Conservation (phyloP, 345 rosid genomes). For the Citrus mangshanensis region DNA sequence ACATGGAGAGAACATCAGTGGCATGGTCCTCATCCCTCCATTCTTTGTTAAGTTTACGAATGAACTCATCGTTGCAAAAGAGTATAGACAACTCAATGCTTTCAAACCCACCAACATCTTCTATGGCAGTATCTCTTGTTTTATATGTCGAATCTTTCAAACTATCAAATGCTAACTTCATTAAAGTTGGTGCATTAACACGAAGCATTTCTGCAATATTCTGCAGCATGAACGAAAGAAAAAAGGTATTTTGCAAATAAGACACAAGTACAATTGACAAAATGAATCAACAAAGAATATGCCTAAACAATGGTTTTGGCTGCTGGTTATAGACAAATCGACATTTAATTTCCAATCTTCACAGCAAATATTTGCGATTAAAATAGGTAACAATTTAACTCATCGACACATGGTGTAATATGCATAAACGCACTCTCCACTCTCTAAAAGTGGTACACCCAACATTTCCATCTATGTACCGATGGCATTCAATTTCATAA, state of each 20-base stretch:
- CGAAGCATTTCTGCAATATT: slow-evolving; percentile 84
- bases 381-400: no score
- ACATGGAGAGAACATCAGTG: slow-evolving; percentile 97
- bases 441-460: background rate
- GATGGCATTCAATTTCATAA: background rate
- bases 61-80: slow-evolving; percentile 84
- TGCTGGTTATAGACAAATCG: background rate
- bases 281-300: background rate
- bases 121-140: slow-evolving; percentile 71
- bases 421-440: no score
- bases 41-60: slow-evolving; percentile 79
- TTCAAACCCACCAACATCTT: slow-evolving; percentile 64
- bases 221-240: slow-evolving; percentile 30
- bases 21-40: slow-evolving; percentile 96
- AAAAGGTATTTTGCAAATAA: background rate
- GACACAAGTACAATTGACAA: background rate
- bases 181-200: slow-evolving; percentile 79
- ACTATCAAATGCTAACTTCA: slow-evolving; percentile 72
- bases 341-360: background rate
- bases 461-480: background rate
- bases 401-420: no score
- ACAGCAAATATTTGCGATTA: no score
- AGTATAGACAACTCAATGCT: slow-evolving; percentile 77
- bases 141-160: slow-evolving; percentile 54
- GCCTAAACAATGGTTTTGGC: background rate